These are phyloP conservation scores for Yamadazyma diddensiae DNA, from an alignment of 1,139 yeast species.

Conservation along the genomic window DNA sequence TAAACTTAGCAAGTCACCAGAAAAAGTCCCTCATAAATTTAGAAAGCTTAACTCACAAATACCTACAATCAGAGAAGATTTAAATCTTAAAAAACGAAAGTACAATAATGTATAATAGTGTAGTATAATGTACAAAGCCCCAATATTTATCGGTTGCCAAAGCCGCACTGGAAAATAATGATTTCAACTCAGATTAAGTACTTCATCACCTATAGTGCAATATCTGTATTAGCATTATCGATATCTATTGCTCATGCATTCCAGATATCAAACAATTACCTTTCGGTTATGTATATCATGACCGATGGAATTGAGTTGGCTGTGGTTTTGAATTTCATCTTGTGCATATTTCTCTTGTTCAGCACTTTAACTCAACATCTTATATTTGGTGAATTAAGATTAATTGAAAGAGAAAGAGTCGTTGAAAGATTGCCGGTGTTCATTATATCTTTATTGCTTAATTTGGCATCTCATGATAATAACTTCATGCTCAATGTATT, in stretches of 20 bases:
- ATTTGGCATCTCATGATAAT: conserved; percentile 50
- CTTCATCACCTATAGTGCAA: conserved; percentile 23
- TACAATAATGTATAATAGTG: conserved; percentile 1
- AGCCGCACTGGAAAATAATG: no score
- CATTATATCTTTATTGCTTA: conserved; percentile 57
- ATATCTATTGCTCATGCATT: conserved; percentile 29
- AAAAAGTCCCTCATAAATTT: no score
- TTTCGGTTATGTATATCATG: conserved; percentile 28
- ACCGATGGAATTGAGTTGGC: conserved; percentile 36
- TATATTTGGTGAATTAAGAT: conserved; percentile 73
- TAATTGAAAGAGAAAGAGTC: conserved; percentile 75
- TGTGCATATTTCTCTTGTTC: conserved; percentile 34
- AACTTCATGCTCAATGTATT: conserved; percentile 48
- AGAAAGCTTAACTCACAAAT: no score
- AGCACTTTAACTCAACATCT: conserved; percentile 46
- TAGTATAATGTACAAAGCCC: no score
- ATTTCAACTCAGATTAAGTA: conserved; percentile 17
- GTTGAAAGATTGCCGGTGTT: conserved; percentile 64
- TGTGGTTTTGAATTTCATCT: conserved; percentile 26
- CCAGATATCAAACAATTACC: conserved; percentile 24
- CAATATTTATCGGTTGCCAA: no score
- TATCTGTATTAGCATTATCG: conserved; percentile 23
- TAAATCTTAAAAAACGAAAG: no score
- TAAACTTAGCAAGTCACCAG: no score
- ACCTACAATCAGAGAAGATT: no score